A percentile compares a stretch with the other conserved stretches of the same genome.
Conservation (phyloP, 202 grass and related monocot species). For the Brachypodium distachyon region DNA sequence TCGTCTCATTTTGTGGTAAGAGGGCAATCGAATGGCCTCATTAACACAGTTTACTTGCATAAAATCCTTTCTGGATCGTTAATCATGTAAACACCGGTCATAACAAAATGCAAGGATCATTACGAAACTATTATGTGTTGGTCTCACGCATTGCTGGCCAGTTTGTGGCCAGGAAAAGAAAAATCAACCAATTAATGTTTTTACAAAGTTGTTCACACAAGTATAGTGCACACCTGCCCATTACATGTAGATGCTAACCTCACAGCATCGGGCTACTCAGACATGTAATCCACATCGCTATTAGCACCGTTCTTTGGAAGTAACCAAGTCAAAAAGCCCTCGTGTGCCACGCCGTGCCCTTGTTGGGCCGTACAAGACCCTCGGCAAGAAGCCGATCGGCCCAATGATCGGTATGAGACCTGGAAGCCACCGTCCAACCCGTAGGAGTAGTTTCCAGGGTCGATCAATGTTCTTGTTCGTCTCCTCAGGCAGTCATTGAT, state of each 20-base stretch:
- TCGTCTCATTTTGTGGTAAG: too few species aligned
- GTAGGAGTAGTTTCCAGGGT: too few species aligned
- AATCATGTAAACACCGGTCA: neutral
- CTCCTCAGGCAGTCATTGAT: too few species aligned
- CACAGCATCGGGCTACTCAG: conserved; percentile 5
- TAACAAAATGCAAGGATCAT: too few species aligned
- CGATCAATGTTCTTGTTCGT: too few species aligned
- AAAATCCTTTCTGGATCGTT: neutral
- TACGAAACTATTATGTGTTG: neutral
- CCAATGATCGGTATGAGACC: too few species aligned
- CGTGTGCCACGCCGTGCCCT: too few species aligned
- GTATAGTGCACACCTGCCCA: neutral
- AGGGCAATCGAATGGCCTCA: too few species aligned
- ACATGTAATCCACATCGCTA: conserved; percentile 16
- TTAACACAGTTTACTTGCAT: too few species aligned
- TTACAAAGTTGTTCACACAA: neutral
- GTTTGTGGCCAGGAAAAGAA: neutral
- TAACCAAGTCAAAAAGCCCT: conserved; percentile 68
- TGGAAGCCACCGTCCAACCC: too few species aligned
- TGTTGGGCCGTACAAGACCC: too few species aligned
- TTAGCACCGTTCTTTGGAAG: conserved; percentile 18
- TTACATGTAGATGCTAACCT: neutral
- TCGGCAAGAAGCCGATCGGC: too few species aligned
- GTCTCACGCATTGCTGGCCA: neutral
- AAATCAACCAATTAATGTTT: neutral